Base-by-base conservation (phyloP, 2,329 filamentous ascomycete genomes). In the Rutstroemia sp. region DNA sequence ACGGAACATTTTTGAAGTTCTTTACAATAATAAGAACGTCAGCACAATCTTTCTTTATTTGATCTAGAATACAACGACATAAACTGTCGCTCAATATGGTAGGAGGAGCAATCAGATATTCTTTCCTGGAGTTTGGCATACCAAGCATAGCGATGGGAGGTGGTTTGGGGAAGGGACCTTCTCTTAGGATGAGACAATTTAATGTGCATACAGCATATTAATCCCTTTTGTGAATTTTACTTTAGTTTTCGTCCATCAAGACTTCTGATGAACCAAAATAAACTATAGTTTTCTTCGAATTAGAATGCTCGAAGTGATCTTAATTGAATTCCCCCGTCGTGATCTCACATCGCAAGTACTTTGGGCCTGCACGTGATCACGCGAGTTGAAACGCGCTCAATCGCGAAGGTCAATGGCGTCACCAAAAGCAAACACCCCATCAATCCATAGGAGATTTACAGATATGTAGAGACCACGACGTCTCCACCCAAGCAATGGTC, bases 111-210 rank as follows among this genome's bases (percentile, higher is more conserved):
- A n/a, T 47, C 39, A 57, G 47, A 56, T 57, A 48, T 46, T 53
- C 58, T 59, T 57, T 54, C 23, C 58, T 45, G 59, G 63, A 64
- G 64, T 65, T 65, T 64, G 61, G 62, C 58, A 63, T 62, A 62
- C 58, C 57, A 58, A 62, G 62, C 64, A 65, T 65, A 64, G 63
- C 61, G 62, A 58, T 58, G 62, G 44, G 53, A 56, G 51, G 58
- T 49, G 51, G 56, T 60, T 44, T 21, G 21, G 41, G 41, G 67
- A 23, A 46, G 77, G 77, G 75, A 70, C 73, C 62, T 51, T 51
- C 57, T 44, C 51, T 56, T 52, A 56, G 30, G 44, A 27, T 41
- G 21, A 23, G 41, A 44, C 21, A 45, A 37, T 42, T 51, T 51
- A 38, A 41, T 48, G 17, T 47, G 44, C 44, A 47, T 25, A 47